Evolutionary conservation across 2,329 filamentous ascomycete genomes (phyloP).

Genomic region (Trichophyton simii): DNA sequence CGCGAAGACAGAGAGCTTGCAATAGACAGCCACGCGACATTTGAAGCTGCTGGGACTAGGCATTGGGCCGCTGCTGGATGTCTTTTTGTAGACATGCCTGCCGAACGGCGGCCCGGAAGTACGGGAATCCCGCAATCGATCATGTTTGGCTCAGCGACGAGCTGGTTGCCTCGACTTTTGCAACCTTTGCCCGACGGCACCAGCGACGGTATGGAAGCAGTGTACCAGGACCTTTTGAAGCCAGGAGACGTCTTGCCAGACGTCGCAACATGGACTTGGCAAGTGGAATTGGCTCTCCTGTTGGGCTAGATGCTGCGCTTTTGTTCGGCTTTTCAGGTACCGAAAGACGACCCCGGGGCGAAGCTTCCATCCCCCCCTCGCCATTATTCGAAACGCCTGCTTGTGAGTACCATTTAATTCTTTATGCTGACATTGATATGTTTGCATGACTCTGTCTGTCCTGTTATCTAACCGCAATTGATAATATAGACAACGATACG

Average conservation of each 20-base stretch:
- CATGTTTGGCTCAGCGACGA: conserved; percentile 38
- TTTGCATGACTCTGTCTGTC: neutral
- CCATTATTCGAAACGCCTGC: neutral
- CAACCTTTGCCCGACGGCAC: conserved; percentile 30
- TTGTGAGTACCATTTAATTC: neutral
- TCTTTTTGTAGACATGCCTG: conserved; percentile 33
- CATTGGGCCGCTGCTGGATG: conserved; percentile 18
- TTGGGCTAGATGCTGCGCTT: conserved; percentile 28
- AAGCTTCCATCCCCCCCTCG: neutral
- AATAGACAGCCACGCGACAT: neutral
- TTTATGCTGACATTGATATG: too few species aligned
- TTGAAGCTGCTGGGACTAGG: neutral
- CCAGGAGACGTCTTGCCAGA: conserved; percentile 43
- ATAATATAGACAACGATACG: neutral
- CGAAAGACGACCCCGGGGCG: neutral
- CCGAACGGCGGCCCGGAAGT: conserved; percentile 25
- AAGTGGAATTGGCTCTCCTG: conserved; percentile 19
- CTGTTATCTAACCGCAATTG: neutral
- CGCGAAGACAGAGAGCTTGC: neutral
- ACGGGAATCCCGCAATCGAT: conserved; percentile 17
- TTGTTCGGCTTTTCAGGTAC: conserved; percentile 32
- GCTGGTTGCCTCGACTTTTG: conserved; percentile 36
- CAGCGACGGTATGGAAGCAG: conserved; percentile 46
- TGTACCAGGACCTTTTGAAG: conserved; percentile 51
- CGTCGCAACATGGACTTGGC: conserved; percentile 43